These are phyloP conservation scores for Ustilago cynodontis DNA, from an alignment of 1,284 basidiomycete genomes.

Conservation along the genomic window DNA sequence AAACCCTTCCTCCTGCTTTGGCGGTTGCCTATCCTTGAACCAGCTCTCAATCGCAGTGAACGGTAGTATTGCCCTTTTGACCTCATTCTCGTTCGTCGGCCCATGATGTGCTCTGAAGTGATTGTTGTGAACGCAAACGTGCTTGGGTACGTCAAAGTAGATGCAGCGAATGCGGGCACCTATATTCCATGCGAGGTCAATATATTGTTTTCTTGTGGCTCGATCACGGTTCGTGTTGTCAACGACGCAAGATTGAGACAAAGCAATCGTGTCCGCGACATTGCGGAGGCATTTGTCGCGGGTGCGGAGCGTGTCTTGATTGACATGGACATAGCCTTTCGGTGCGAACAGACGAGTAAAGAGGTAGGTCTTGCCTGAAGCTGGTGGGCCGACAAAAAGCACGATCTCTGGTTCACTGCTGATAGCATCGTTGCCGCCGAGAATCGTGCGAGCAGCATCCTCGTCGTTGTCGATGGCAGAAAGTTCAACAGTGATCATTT, in stretches of 20 bases:
- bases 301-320: slow-evolving; percentile 75
- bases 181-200: slow-evolving; percentile 34
- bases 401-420: slow-evolving; percentile 74
- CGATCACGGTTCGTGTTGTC: slow-evolving; percentile 61
- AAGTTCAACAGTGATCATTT: slow-evolving; percentile 22
- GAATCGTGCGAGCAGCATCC: not conserved
- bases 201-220: slow-evolving; percentile 48
- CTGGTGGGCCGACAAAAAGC: slow-evolving; percentile 88
- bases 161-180: slow-evolving; percentile 35
- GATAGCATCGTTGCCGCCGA: slow-evolving; percentile 9
- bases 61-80: slow-evolving; percentile 25
- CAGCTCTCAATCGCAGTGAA: slow-evolving; percentile 36
- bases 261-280: slow-evolving; percentile 75
- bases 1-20: slow-evolving; percentile 40
- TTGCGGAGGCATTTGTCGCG: slow-evolving; percentile 81
- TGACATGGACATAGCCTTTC: slow-evolving; percentile 75
- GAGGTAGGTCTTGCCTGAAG: slow-evolving; percentile 87
- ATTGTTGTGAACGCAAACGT: slow-evolving; percentile 50
- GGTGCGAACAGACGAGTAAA: slow-evolving; percentile 79
- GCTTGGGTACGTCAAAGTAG: slow-evolving; percentile 42
- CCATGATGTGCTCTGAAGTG: slow-evolving; percentile 38
- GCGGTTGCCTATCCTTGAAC: slow-evolving; percentile 37
- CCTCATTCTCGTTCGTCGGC: slow-evolving; percentile 9
- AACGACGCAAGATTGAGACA: slow-evolving; percentile 66
- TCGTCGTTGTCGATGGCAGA: slow-evolving; percentile 6